Percentiles rank a stretch among this genome's conserved stretches.
Conservation (phyloP, 108 stramenopile species). For the Poteriospumella lacustris region DNA sequence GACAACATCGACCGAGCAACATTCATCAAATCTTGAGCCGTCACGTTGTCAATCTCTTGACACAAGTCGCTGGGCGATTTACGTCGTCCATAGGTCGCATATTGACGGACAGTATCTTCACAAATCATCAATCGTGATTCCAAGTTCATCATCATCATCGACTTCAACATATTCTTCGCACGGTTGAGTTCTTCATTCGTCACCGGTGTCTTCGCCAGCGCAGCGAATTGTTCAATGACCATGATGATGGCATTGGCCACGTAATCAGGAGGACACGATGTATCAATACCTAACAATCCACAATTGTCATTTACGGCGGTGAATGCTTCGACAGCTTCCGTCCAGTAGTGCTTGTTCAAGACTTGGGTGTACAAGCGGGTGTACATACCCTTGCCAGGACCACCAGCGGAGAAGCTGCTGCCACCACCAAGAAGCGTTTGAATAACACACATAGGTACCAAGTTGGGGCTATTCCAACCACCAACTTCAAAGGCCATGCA, state of each 20-base stretch:
- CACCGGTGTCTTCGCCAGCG: slow-evolving; percentile 63
- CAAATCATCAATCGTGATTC: slow-evolving; percentile 85
- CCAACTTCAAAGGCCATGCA: slow-evolving; percentile 85
- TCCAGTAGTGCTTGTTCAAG: slow-evolving; percentile 80
- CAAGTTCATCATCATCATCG: slow-evolving; percentile 89
- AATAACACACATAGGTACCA: slow-evolving; percentile 86
- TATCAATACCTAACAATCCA: slow-evolving; percentile 85
- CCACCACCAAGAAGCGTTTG: slow-evolving; percentile 95
- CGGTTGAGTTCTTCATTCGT: slow-evolving; percentile 75
- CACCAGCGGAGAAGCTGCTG: slow-evolving; percentile 92
- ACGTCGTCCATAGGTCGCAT: slow-evolving; percentile 79
- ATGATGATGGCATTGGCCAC: slow-evolving; percentile 64
- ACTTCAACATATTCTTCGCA: slow-evolving; percentile 94
- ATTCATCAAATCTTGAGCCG: slow-evolving; percentile 70
- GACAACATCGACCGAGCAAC: slow-evolving; percentile 65
- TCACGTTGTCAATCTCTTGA: slow-evolving; percentile 82
- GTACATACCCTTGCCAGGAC: slow-evolving; percentile 99
- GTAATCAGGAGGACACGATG: slow-evolving; percentile 56
- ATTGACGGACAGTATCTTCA: slow-evolving; percentile 94
- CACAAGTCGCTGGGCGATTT: slow-evolving; percentile 74
- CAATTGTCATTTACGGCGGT: slow-evolving; percentile 73
- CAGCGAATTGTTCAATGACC: slow-evolving; percentile 68
- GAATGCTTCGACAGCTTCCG: slow-evolving; percentile 87
- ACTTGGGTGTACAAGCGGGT: slow-evolving; percentile 90
- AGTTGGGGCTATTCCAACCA: slow-evolving; percentile 81